Conservation (phyloP, 345 rosid species). For the Aquilaria malaccensis region DNA sequence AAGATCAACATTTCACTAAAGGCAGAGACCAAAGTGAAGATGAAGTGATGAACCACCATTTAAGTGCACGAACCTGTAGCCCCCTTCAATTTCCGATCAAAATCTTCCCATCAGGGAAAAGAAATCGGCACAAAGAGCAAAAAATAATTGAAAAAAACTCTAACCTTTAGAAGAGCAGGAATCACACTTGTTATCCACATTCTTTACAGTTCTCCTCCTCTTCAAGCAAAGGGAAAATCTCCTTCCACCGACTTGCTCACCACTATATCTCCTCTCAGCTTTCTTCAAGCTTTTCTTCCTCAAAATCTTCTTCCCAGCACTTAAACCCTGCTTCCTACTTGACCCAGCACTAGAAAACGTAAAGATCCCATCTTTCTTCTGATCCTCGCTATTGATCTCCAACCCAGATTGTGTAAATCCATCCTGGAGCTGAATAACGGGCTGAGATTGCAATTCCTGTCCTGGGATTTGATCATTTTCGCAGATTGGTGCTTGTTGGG, state of each 20-base stretch:
- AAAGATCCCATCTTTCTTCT: constrained; percentile 43
- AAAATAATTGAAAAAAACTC: neutral
- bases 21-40: too few species aligned
- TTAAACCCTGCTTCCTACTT: constrained; percentile 12
- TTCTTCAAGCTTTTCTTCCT: constrained; percentile 25
- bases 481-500: constrained; percentile 3
- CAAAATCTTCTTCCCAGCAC: constrained; percentile 21
- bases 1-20: too few species aligned
- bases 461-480: constrained; percentile 3
- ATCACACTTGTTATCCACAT: constrained; percentile 30
- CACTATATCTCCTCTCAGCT: constrained; percentile 32
- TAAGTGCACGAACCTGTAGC: too few species aligned
- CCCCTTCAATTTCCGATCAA: neutral
- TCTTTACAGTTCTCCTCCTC: constrained; percentile 50
- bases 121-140: constrained; percentile 10
- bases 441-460: constrained; percentile 6
- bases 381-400: constrained; percentile 20
- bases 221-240: constrained; percentile 43
- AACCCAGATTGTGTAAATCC: constrained; percentile 21
- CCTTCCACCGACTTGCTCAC: constrained; percentile 17
- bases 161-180: constrained; percentile 41
- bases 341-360: constrained; percentile 67
- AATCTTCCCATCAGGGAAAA: neutral
- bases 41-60: too few species aligned
- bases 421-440: constrained; percentile 10